Evolutionary conservation across 495 filamentous ascomycete genomes (phyloP), one percentile per base, ranked within the genome.

Genomic region (Neurospora hispaniola): DNA sequence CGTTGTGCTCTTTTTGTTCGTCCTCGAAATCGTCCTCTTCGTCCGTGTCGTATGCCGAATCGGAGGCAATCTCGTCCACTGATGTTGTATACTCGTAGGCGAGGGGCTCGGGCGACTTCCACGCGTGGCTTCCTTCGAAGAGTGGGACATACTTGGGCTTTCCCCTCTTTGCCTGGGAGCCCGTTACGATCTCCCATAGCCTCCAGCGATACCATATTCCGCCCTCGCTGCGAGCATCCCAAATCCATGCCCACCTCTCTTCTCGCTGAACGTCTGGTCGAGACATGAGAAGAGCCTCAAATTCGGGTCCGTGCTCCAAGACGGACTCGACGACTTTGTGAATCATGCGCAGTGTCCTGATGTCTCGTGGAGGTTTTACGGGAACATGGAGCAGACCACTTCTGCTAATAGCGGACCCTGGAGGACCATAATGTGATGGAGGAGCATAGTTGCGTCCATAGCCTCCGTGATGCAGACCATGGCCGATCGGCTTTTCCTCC

Each of bases 181-280:
- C 88, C 3, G 93, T 94, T 42, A 94, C 84, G 39, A 94, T 85
- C 74, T 94, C 89, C 94, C 93, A 98, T 71, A 98, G 77, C 69
- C 92, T 91, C 92, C 93, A 98, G 18, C 94, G 89, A 81, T 97
- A 98, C 83, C 92, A 98, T 5, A 94, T 87, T 8, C 92, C 93
- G 8, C 90, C 91, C 70, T 89, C 81, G 75, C 92, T 93, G 69
- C 93, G 86, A 39, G 95, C 85, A 80, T 99, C 92, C 91, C 92
- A 99, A 4, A 99, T 81, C 92, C 93, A 99, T 1, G 93, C 92
- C 90, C 94, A 99, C 78, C 90, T 94, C 75, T 95, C 91, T 44
- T 97, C 92, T 35, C 82, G 85, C 74, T 95, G 92, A 3, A 98
- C 91, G 44, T 91, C 89, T 1, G 89, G 89, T 20, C 90, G 85